Evolutionary conservation across 2,329 filamentous ascomycete species (phyloP).

Genomic region (Fusarium sp.): DNA sequence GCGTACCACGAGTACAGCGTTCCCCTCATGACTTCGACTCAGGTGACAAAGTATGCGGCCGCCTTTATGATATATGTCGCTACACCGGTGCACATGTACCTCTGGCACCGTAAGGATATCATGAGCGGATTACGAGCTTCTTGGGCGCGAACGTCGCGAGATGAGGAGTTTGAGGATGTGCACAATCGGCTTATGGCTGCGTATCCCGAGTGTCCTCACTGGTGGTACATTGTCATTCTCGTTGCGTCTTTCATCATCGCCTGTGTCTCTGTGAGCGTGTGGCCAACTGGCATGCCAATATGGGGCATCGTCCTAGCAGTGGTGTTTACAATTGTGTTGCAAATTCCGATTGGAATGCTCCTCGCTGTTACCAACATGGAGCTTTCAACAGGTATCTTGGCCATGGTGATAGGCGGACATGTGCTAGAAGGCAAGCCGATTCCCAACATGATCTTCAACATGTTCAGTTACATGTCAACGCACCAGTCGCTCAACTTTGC

Average conservation of each 20-base stretch:
- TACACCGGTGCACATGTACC: constrained; percentile 45
- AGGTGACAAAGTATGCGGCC: constrained; percentile 47
- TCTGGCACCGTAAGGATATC: constrained; percentile 49
- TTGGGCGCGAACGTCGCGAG: constrained; percentile 45
- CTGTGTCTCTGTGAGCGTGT: constrained; percentile 53
- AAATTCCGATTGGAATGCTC: constrained; percentile 66
- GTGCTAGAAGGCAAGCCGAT: constrained; percentile 72
- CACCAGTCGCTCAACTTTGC: constrained; percentile 68
- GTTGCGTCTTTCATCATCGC: constrained; percentile 57
- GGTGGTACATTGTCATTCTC: constrained; percentile 64
- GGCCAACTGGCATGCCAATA: constrained; percentile 62
- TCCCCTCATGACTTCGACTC: constrained; percentile 62
- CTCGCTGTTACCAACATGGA: constrained; percentile 67
- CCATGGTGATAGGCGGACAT: constrained; percentile 75
- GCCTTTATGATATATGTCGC: constrained; percentile 47
- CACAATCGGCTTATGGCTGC: constrained; percentile 49
- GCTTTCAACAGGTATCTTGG: constrained; percentile 71
- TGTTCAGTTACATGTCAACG: constrained; percentile 72
- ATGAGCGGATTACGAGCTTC: constrained; percentile 40
- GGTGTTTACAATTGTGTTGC: constrained; percentile 61
- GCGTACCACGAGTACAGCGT: constrained; percentile 65
- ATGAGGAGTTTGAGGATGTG: constrained; percentile 51
- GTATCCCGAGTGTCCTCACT: constrained; percentile 60
- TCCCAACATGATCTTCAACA: constrained; percentile 79
- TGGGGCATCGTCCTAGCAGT: constrained; percentile 64